Evolutionary conservation across 2,329 filamentous ascomycete species (phyloP).

Genomic region (Acarospora socialis): DNA sequence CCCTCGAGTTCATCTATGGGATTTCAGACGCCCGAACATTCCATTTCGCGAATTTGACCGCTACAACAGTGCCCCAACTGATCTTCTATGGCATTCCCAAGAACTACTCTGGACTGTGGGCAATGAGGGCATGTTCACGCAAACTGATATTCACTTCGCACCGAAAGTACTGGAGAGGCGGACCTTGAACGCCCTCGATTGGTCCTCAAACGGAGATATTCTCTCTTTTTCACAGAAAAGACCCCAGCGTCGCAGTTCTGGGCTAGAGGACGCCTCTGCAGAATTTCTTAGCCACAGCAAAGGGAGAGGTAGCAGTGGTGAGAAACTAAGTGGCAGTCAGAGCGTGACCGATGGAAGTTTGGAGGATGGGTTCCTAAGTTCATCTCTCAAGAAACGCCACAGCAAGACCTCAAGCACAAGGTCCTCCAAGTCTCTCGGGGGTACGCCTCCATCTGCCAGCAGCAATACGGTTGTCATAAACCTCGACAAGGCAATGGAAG

Average conservation of each 20-base stretch:
- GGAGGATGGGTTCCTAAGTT: conserved; percentile 39
- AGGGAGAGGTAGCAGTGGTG: conserved; percentile 31
- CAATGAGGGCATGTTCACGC: conserved; percentile 45
- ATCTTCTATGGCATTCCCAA: conserved; percentile 50
- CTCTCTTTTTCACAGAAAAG: conserved; percentile 40
- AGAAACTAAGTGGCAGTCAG: conserved; percentile 32
- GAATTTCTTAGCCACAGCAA: conserved; percentile 27
- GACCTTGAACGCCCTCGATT: conserved; percentile 40
- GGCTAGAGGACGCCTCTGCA: conserved; percentile 24
- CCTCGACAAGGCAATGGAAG: conserved; percentile 36
- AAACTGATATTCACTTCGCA: conserved; percentile 47
- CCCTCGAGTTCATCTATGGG: conserved; percentile 48
- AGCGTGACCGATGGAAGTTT: conserved; percentile 43
- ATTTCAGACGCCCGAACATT: conserved; percentile 46
- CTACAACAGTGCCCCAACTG: conserved; percentile 40
- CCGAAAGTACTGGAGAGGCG: conserved; percentile 44
- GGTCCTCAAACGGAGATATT: conserved; percentile 44
- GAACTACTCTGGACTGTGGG: conserved; percentile 52
- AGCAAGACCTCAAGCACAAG: conserved; percentile 32
- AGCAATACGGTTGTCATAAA: conserved; percentile 34
- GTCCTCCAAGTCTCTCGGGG: conserved; percentile 38
- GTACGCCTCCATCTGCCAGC: conserved; percentile 37
- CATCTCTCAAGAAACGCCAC: conserved; percentile 33
- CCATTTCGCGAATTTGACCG: conserved; percentile 47
- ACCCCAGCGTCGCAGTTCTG: conserved; percentile 27